These are phyloP conservation scores for Papiliotrema flavescens DNA, from an alignment of 1,284 basidiomycete genomes.

Conservation along the genomic window DNA sequence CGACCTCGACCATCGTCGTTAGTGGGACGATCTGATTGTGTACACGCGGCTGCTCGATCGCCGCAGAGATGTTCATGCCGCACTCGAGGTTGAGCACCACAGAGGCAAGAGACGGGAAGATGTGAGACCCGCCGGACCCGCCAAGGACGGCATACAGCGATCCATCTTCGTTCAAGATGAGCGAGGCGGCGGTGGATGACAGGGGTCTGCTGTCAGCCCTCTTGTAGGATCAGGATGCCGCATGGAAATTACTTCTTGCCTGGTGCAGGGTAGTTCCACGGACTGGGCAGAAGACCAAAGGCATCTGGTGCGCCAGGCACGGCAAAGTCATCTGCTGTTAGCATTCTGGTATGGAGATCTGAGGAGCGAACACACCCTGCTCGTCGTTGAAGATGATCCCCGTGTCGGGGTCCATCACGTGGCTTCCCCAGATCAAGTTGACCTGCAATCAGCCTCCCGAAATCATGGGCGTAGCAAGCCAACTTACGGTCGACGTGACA, in stretches of 20 bases:
- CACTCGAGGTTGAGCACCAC: slow-evolving; percentile 76
- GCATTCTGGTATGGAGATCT: not conserved
- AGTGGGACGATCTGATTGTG: slow-evolving; percentile 84
- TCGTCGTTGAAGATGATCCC: slow-evolving; percentile 89
- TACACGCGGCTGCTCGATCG: slow-evolving; percentile 82
- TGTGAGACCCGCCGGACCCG: slow-evolving; percentile 81
- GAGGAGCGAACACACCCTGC: slow-evolving; percentile 28
- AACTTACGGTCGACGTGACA: slow-evolving; percentile 68
- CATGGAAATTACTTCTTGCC: slow-evolving; percentile 59
- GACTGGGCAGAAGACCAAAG: slow-evolving; percentile 79
- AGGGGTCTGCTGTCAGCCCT: slow-evolving; percentile 54
- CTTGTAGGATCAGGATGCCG: not conserved
- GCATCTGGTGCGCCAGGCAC: slow-evolving; percentile 73
- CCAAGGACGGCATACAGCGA: slow-evolving; percentile 70
- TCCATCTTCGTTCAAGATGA: slow-evolving; percentile 70
- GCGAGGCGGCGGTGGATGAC: slow-evolving; percentile 75
- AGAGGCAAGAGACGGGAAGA: slow-evolving; percentile 77
- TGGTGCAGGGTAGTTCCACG: slow-evolving; percentile 82
- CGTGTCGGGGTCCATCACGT: slow-evolving; percentile 74
- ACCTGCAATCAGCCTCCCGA: slow-evolving; percentile 49
- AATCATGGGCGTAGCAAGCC: not conserved
- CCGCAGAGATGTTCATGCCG: slow-evolving; percentile 71
- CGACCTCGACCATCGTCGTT: slow-evolving; percentile 60
- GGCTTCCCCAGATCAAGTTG: slow-evolving; percentile 80
- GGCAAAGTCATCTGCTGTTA: slow-evolving; percentile 70